A percentile compares a stretch with the other conserved stretches of the same genome.
Evolutionary conservation across 441 rosid species (phyloP).

Genomic region (Isatis lusitanica): DNA sequence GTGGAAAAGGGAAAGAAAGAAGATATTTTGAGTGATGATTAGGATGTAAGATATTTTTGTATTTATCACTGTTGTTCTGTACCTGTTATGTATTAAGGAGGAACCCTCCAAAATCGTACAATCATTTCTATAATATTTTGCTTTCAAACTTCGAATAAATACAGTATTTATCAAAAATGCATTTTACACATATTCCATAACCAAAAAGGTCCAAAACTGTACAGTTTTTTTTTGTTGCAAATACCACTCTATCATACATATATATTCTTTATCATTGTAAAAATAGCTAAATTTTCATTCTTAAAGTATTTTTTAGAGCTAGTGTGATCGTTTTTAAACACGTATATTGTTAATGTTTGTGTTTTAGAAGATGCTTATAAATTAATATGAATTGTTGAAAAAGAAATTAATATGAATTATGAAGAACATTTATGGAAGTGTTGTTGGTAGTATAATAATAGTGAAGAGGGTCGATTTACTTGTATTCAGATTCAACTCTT

Average conservation of each 20-base stretch:
- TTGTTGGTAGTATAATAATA: too few relatives aligned
- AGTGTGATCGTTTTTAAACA: not conserved
- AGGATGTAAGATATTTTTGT: conserved; percentile 32
- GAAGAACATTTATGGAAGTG: too few relatives aligned
- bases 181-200: not conserved
- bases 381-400: too few relatives aligned
- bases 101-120: not conserved
- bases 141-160: not conserved
- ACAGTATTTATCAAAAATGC: not conserved
- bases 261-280: too few relatives aligned
- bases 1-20: conserved; percentile 14
- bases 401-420: too few relatives aligned
- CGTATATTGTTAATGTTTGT: not conserved
- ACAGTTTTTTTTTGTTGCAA: too few relatives aligned
- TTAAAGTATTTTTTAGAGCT: not conserved
- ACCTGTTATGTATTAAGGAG: not conserved
- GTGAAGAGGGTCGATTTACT: too few relatives aligned
- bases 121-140: not conserved
- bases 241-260: too few relatives aligned
- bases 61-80: conserved; percentile 4
- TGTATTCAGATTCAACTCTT: too few relatives aligned
- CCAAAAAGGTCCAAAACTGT: too few relatives aligned
- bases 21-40: conserved; percentile 41
- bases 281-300: not conserved
- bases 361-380: not conserved